Evolutionary conservation across 345 rosid genomes (phyloP), one percentile per base, ranked within the genome.

Genomic region (Hibiscus syriacus): DNA sequence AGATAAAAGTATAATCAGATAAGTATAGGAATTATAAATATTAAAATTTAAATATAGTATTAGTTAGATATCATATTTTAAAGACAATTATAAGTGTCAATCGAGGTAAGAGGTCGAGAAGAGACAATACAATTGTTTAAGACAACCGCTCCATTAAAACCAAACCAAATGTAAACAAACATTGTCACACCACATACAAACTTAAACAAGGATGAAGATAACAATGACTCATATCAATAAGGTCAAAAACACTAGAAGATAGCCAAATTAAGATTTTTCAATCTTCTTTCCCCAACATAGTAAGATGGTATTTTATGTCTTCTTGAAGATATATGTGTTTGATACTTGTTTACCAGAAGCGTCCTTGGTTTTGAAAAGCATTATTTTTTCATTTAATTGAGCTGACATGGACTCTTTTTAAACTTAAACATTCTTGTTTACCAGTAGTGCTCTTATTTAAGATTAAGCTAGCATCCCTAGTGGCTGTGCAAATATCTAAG

Each of bases 241-340:
- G 22, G 43, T 63, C 70, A 55, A 50, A 39, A 61, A 34, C 38
- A 2, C 25, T 9, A 3, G 46, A 9, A 30, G 34, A 12, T n/a
- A 0, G n/a, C 6, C 3, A 53, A 32, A 39, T 6, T 3, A 41
- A 25, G 41, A 69, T 12, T 22, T n/a, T 17, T 75, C 36, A 79
- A 14, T 74, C 80, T 62, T 75, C 72, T 50, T 78, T 76, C 48
- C 90, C 94, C 19, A 88, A 67, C 52, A 88, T 77, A 70, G 86
- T 55, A 23, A 84, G 83, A 55, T 54, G 7, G 43, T 32, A 17
- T 39, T 36, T 53, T 12, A 49, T 23, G 26, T 50, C 41, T 45
- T 26, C 38, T 26, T 26, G 13, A 46, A 17, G 57, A 54, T 34
- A 22, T 52, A n/a, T 50, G 17, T 34, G 34, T 19, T 25, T 19